Conservation (phyloP, 495 filamentous ascomycete genomes). For the Bacidia gigantensis region DNA sequence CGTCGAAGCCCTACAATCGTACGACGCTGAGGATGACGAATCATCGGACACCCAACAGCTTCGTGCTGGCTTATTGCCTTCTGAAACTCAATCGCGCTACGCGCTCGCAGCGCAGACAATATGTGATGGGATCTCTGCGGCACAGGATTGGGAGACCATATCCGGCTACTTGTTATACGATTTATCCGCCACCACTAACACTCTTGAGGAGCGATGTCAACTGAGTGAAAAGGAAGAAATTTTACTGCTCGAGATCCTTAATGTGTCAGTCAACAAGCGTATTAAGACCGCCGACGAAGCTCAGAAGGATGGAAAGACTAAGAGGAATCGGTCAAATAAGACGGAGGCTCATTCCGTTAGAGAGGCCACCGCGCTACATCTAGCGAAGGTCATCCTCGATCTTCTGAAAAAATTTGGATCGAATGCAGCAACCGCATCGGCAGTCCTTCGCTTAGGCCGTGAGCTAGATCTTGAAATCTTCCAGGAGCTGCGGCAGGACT, state of each 20-base stretch:
- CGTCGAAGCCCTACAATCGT: constrained; percentile 65
- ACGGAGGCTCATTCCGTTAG: constrained; percentile 50
- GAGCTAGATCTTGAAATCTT: constrained; percentile 77
- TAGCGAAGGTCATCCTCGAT: constrained; percentile 67
- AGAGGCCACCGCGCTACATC: constrained; percentile 57
- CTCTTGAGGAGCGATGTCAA: constrained; percentile 48
- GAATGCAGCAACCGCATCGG: constrained; percentile 68
- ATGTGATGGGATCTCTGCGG: constrained; percentile 64
- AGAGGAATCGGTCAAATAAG: constrained; percentile 44
- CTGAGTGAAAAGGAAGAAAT: constrained; percentile 67
- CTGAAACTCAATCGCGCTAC: constrained; percentile 60
- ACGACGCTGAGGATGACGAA: constrained; percentile 45
- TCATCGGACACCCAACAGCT: constrained; percentile 21
- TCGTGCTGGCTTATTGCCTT: constrained; percentile 38
- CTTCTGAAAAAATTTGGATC: constrained; percentile 87
- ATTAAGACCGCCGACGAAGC: constrained; percentile 46
- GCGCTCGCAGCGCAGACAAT: constrained; percentile 72
- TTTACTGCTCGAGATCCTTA: constrained; percentile 75
- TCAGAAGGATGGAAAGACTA: constrained; percentile 43
- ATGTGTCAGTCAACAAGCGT: constrained; percentile 56
- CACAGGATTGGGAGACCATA: constrained; percentile 75
- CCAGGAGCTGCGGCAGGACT: constrained; percentile 76
- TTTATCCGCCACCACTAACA: constrained; percentile 47
- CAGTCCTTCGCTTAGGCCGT: constrained; percentile 76
- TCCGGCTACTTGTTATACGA: constrained; percentile 87